A percentile compares a stretch with the other conserved stretches of the same genome.
These are phyloP conservation scores for Vanderwaltozyma polyspora DNA, from an alignment of 805 yeast species.

Conservation along the genomic window DNA sequence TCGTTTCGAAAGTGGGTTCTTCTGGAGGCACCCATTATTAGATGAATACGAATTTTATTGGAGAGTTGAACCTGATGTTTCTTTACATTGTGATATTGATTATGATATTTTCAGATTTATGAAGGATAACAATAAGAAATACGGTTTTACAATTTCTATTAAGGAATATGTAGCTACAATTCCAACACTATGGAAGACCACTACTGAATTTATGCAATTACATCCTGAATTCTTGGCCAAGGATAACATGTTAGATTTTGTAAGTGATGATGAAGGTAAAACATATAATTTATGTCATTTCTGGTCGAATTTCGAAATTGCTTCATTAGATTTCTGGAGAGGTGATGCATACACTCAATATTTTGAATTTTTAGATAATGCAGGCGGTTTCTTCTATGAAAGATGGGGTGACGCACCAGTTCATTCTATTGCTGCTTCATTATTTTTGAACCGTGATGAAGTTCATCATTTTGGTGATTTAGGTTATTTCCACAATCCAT, in stretches of 20 bases:
- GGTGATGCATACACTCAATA: slow-evolving; percentile 54
- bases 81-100: slow-evolving; percentile 63
- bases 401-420: slow-evolving; percentile 93
- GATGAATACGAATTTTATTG: slow-evolving; percentile 75
- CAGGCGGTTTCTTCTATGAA: slow-evolving; percentile 80
- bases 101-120: slow-evolving; percentile 73
- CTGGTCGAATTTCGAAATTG: slow-evolving; percentile 83
- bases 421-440: slow-evolving; percentile 68
- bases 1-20: slow-evolving; percentile 77
- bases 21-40: slow-evolving; percentile 62
- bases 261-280: slow-evolving; percentile 59
- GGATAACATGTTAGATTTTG: slow-evolving; percentile 57
- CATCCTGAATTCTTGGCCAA: slow-evolving; percentile 50
- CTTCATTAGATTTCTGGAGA: slow-evolving; percentile 61
- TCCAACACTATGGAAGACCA: slow-evolving; percentile 65
- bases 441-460: slow-evolving; percentile 53
- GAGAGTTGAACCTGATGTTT: slow-evolving; percentile 84
- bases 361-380: slow-evolving; percentile 54
- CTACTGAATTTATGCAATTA: slow-evolving; percentile 49
- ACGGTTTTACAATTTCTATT: slow-evolving; percentile 68
- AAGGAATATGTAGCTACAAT: slow-evolving; percentile 64
- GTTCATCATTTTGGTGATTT: slow-evolving; percentile 70
- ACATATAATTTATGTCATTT: slow-evolving; percentile 81
- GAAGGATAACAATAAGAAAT: slow-evolving; percentile 61
- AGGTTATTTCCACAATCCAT: slow-evolving; percentile 71